Base-by-base conservation (phyloP, 352 stramenopile genomes). In the Globisporangium ultimum region DNA sequence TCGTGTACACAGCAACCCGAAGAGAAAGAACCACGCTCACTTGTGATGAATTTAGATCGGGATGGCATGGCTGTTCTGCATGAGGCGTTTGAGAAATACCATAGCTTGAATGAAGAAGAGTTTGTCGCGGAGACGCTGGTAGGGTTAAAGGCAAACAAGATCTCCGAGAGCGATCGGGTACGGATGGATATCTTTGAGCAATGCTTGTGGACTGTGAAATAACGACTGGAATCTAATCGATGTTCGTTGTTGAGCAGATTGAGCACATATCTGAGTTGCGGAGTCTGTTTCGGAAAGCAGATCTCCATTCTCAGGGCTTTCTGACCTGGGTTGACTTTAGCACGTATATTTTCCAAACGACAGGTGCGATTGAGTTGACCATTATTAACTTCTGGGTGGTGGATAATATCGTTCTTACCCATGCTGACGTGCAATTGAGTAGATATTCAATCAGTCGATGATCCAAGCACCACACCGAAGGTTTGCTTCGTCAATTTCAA, bases 281-380 rank as follows among this genome's bases (percentile, higher is more conserved):
- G 43, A 70, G 57, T 5, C 34, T 85, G 11, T 85, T 82, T 34
- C 63, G 41, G 10, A 66, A 74, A 64, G 66, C 74, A 13, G 72
- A 88, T 67, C 14, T 84, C 8, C 60, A 70, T 12, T 61, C 62
- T 2, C 42, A 54, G 24, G 67, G 63, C 2, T 43, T 58, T 5
- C 53, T 85, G 13, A 77, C 61, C 1, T 88, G 75, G 75, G 63
- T 66, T 3, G 65, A 76, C n/a, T 80, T 88, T 43, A 76, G 68
- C 55, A 65, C 54, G 7, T 76, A 75, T n/a, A 63, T 84, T 34
- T 70, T 71, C 8, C 73, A 78, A 21, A 60, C 66, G 7, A 63
- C 64, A 54, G 74, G 74, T 85, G 55, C 17, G 53, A 58, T 18
- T 20, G 11, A 58, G 21, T 53, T 10, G 14, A 15, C 12, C 9